Evolutionary conservation across 176 grass and related monocot species (phyloP).

Genomic region (Thalia dealbata): DNA sequence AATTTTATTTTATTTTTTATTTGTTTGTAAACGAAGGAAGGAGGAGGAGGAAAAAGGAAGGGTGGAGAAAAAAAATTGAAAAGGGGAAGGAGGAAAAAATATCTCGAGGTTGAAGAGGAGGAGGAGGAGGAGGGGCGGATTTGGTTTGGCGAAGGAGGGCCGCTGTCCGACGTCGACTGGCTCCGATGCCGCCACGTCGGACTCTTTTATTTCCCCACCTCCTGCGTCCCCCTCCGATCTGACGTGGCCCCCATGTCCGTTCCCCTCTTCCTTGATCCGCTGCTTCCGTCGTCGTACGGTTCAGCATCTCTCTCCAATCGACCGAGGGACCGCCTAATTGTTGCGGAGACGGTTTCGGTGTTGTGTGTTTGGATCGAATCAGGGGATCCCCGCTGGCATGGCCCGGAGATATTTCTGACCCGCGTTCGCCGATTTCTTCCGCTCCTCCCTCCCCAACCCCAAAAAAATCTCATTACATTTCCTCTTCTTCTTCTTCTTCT

Average conservation of each 20-base stretch:
- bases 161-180: background rate
- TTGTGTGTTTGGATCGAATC: background rate
- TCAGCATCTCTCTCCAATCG: too few relatives aligned
- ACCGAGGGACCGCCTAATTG: too few relatives aligned
- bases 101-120: background rate
- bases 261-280: background rate
- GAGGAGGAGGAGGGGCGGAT: background rate
- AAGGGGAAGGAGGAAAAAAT: background rate
- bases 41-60: background rate
- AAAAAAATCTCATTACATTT: background rate
- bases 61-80: background rate
- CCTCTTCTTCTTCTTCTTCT: background rate
- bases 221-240: background rate
- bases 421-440: background rate
- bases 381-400: background rate
- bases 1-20: too few relatives aligned
- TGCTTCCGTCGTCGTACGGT: too few relatives aligned
- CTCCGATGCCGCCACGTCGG: background rate
- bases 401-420: background rate
- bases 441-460: background rate
- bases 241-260: background rate
- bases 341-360: too few relatives aligned
- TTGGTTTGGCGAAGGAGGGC: background rate
- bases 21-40: too few relatives aligned
- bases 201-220: background rate